Evolutionary conservation across 495 filamentous ascomycete genomes (phyloP), one percentile per base, ranked within the genome.

Genomic region (Neurospora discreta): DNA sequence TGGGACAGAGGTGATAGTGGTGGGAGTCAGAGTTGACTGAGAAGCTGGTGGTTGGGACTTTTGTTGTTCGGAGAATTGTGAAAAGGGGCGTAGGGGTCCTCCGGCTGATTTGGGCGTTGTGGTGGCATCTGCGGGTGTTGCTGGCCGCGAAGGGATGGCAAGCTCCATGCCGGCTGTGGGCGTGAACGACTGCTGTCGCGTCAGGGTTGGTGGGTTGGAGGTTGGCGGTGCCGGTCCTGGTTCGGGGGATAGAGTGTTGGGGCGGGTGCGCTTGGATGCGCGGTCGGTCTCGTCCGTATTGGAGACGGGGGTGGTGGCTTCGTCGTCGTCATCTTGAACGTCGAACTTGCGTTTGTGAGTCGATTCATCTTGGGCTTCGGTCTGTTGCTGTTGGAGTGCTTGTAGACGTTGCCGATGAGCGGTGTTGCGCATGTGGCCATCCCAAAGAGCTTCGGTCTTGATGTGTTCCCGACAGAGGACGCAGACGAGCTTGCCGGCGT

Each of bases 401-500:
- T 82, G 81, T 4, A 82, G 70, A 30, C 79, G 77, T 52, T 84
- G 79, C 11, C 72, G 80, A 76, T 90, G 89, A 39, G 75, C 77
- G 15, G 80, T 74, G 69, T 82, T 84, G 40, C 84, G 81, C 9
- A 89, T 71, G 74, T 91, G 89, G 5, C 75, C 78, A 33, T 89
- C 83, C 89, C 89, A 91, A 39, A 89, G 77, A 0, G 86, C 78
- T 68, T 90, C 88, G 18, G 88, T 82, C 75, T 90, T 91, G 71
- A 92, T 74, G 26, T 82, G 80, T 44, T 87, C 83, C 69, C 83
- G 85, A 77, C 90, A 92, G 15, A 89, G 77, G 68, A 82, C 80
- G 80, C 90, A 90, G 70, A 86, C 77, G 8, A 92, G 82, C 71
- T 85, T 88, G 44, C 89, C 88, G 39, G 85, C 82, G 73, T 86